Evolutionary conservation across 1,284 basidiomycete species (phyloP).

Genomic region (Malassezia nana): DNA sequence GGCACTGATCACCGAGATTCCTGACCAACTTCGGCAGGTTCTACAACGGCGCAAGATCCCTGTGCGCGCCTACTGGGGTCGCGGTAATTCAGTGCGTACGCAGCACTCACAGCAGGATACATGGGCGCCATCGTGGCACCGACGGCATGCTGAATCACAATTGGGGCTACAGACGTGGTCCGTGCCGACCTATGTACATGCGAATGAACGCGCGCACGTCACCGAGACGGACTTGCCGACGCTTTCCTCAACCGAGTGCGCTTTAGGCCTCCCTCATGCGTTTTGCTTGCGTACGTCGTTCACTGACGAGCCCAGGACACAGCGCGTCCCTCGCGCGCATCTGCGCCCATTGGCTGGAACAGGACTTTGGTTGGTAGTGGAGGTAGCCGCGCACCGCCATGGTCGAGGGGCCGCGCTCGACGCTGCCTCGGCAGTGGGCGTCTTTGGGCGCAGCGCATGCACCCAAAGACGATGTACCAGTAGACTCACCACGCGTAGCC

Average conservation of each 20-base stretch:
- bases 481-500: conserved; percentile 7
- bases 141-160: conserved; percentile 8
- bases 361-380: background rate
- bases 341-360: conserved; percentile 8
- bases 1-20: conserved; percentile 1
- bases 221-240: background rate
- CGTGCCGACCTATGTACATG: background rate
- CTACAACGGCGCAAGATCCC: background rate
- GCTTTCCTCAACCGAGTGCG: conserved; percentile 7
- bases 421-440: conserved; percentile 16
- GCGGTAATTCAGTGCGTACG: conserved; percentile 7
- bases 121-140: conserved; percentile 9
- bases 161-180: background rate
- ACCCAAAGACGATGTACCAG: conserved; percentile 2
- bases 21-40: background rate
- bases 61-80: conserved; percentile 11
- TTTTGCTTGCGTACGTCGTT: conserved; percentile 13
- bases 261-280: conserved; percentile 6
- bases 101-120: conserved; percentile 4
- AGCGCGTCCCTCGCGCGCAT: background rate
- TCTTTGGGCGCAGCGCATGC: conserved; percentile 15
- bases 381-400: background rate
- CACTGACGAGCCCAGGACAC: background rate
- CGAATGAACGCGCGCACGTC: background rate
- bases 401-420: conserved; percentile 6